Base-by-base conservation (phyloP, 345 rosid species). In the Limnanthes douglasii region DNA sequence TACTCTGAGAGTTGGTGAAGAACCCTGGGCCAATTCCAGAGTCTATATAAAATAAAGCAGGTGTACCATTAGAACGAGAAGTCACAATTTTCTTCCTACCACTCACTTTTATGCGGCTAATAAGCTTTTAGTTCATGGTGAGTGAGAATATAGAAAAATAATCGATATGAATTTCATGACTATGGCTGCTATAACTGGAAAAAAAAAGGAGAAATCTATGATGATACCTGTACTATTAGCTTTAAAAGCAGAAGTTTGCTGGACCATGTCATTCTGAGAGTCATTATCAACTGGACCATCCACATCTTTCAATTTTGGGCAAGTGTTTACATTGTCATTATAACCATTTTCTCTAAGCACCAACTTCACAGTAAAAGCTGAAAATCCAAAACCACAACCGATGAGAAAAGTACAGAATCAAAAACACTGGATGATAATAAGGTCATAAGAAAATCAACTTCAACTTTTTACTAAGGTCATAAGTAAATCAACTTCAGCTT, bases 11-110 rank as follows among this genome's bases (percentile, higher is more conserved):
- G 29, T 39, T 46, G 23, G 1, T 14, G 24, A 55, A 55, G 12
- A 55, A 22, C 49, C 60, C 50, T 47, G 31, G 48, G 31, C 49
- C 54, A 29, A 48, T 18, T 30, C 60, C 34, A 55, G 37, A 47
- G 41, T 50, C 60, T 55, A 20, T 14, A 27, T 41, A 13, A 36
- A 10, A 33, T 15, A 24, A 2, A 10, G 11, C 19, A 1, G 9
- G 24, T 10, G 8, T 12, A 8, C 27, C 20, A 2, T 31, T 9
- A 15, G 5, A 27, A 16, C 25, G 22, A n/a, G n/a, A n/a, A n/a
- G n/a, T 41, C 43, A 34, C 17, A 28, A 28, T n/a, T 18, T 21
- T 21, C 21, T 11, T 22, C 31, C 9, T 39, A 5, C 36, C 33
- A 22, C 29, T 18, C 22, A 16, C 12, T 18, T 37, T 34, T 14